A percentile compares a stretch with the other conserved stretches of the same genome.
Conservation (phyloP, 768 basidiomycete species). For the Serendipita sp. region DNA sequence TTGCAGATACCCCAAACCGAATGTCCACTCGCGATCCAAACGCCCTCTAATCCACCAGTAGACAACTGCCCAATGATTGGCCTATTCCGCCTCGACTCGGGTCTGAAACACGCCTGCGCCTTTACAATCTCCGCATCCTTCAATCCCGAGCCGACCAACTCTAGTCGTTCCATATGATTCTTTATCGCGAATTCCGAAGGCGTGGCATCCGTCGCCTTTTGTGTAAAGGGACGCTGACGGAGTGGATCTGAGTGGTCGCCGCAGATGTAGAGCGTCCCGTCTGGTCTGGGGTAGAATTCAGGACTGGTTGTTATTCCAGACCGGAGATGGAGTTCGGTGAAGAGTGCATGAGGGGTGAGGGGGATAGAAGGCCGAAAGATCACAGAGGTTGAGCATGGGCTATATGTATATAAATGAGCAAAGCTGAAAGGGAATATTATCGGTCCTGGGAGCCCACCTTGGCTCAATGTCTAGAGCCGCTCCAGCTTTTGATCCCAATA, state of each 20-base stretch:
- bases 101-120: constrained; percentile 8
- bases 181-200: neutral
- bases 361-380: constrained; percentile 18
- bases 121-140: constrained; percentile 5
- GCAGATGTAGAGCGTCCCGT: constrained; percentile 15
- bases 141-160: neutral
- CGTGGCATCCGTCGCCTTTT: constrained; percentile 14
- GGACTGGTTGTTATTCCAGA: constrained; percentile 21
- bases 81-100: constrained; percentile 3
- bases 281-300: constrained; percentile 22
- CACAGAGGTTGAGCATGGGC: constrained; percentile 48
- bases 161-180: neutral
- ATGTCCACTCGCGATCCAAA: constrained; percentile 1
- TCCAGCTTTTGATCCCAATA: constrained; percentile 13
- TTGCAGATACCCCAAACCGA: constrained; percentile 47
- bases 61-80: constrained; percentile 7
- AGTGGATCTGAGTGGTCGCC: constrained; percentile 14
- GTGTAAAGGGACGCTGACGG: constrained; percentile 9
- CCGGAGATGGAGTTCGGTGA: constrained; percentile 50
- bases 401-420: constrained; percentile 52
- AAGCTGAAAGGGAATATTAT: constrained; percentile 21
- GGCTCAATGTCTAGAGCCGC: constrained; percentile 7
- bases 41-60: neutral
- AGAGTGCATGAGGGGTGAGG: constrained; percentile 64
- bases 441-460: neutral